Evolutionary conservation across 2,329 filamentous ascomycete species (phyloP).

Genomic region (Lecanicillium sp.): DNA sequence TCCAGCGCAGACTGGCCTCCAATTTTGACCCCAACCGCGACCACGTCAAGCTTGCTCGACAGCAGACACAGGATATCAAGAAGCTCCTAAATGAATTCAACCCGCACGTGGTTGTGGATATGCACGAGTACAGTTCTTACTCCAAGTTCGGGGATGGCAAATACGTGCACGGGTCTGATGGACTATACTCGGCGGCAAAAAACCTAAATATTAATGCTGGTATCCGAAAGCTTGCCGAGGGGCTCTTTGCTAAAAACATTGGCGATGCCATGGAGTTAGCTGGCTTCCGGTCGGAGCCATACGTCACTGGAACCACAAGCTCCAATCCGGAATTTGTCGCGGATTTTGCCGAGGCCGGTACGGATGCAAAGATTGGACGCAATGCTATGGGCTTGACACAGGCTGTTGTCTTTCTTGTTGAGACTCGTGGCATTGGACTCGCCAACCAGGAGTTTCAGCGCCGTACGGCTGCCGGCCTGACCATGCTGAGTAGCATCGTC

Average conservation of each 20-base stretch:
- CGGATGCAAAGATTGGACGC: constrained; percentile 21
- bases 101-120: constrained; percentile 23
- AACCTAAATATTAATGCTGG: constrained; percentile 23
- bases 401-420: constrained; percentile 19
- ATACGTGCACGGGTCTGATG: constrained; percentile 18
- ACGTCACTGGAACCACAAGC: constrained; percentile 14
- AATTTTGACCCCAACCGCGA: constrained; percentile 25
- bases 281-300: constrained; percentile 20
- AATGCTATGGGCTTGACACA: constrained; percentile 20
- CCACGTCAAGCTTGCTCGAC: constrained; percentile 22
- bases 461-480: constrained; percentile 18
- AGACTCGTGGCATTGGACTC: constrained; percentile 22
- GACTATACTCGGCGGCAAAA: constrained; percentile 23
- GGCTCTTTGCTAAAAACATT: constrained; percentile 19
- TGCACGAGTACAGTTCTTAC: constrained; percentile 20
- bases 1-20: constrained; percentile 20
- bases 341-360: constrained; percentile 18
- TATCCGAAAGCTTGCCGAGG: constrained; percentile 20
- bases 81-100: constrained; percentile 16
- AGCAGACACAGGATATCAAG: constrained; percentile 23
- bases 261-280: constrained; percentile 19
- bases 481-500: constrained; percentile 18
- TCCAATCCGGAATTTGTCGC: constrained; percentile 2
- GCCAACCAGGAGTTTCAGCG: constrained; percentile 22
- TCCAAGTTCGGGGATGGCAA: constrained; percentile 14